Evolutionary conservation across 768 basidiomycete genomes (phyloP).

Genomic region (Strobilomyces echinocephalus): DNA sequence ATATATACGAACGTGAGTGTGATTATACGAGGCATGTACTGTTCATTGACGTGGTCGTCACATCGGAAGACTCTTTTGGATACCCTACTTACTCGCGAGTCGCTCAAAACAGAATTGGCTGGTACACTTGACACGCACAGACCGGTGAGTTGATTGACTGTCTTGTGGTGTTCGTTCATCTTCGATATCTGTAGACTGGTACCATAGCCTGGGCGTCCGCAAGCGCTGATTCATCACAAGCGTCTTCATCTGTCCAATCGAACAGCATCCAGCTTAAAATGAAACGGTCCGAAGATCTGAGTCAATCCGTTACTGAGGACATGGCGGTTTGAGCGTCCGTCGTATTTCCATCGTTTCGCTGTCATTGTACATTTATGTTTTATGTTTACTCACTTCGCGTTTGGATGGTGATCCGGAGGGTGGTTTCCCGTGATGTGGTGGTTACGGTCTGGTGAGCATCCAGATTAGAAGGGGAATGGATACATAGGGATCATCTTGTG

Average conservation of each 20-base stretch:
- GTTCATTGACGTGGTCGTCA: too few relatives aligned
- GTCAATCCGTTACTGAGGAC: neutral
- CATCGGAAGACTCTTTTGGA: neutral
- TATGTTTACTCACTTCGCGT: too few relatives aligned
- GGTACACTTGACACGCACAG: neutral
- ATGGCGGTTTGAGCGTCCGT: neutral
- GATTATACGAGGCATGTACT: too few relatives aligned
- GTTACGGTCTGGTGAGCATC: too few relatives aligned
- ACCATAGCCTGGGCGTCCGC: neutral
- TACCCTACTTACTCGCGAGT: neutral
- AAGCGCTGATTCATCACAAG: neutral
- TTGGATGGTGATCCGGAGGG: too few relatives aligned
- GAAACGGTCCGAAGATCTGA: neutral
- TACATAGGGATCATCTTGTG: too few relatives aligned
- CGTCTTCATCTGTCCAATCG: neutral
- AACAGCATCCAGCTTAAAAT: conserved; percentile 1
- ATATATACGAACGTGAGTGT: neutral
- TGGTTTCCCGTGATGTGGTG: too few relatives aligned
- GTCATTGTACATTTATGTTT: neutral
- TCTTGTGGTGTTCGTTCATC: neutral
- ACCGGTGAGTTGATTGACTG: neutral
- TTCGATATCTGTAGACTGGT: neutral
- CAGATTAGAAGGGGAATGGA: too few relatives aligned
- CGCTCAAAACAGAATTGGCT: neutral
- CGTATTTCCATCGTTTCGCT: neutral